Evolutionary conservation across 257 asterid genomes (phyloP).

Genomic region (Jacaranda copaia): DNA sequence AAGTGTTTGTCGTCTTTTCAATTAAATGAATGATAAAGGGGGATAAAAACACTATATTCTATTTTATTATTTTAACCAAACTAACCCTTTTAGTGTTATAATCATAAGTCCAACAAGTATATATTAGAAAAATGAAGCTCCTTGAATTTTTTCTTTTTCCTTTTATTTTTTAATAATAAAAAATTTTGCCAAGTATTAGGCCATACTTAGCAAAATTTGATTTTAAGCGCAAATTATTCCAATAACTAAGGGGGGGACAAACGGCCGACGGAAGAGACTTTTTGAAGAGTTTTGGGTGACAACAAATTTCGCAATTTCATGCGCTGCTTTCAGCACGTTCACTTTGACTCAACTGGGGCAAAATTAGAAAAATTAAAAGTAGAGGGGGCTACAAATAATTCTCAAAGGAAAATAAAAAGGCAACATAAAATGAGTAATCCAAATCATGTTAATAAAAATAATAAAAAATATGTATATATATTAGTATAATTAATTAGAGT

Average conservation of each 20-base stretch:
- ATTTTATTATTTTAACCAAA: too few relatives aligned
- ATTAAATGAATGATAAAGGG: too few relatives aligned
- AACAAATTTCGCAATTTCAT: conserved; percentile 48
- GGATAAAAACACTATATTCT: too few relatives aligned
- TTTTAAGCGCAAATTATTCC: conserved; percentile 33
- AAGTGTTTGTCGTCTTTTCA: too few relatives aligned
- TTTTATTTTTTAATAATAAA: neutral
- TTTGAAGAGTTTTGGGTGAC: neutral
- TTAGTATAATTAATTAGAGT: too few relatives aligned
- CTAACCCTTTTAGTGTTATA: too few relatives aligned
- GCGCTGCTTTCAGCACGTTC: conserved; percentile 26
- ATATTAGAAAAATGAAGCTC: neutral
- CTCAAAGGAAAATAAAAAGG: neutral
- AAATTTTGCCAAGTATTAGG: neutral
- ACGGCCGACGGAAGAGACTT: conserved; percentile 29
- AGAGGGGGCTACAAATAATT: conserved; percentile 19
- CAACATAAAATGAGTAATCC: too few relatives aligned
- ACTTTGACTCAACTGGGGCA: conserved; percentile 24
- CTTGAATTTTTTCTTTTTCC: neutral
- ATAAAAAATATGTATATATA: too few relatives aligned
- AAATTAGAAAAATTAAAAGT: neutral
- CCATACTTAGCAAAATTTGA: too few relatives aligned
- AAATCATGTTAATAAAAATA: too few relatives aligned
- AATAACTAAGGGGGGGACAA: conserved; percentile 14
- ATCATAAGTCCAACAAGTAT: too few relatives aligned